Base-by-base conservation (phyloP, 2,329 filamentous ascomycete genomes). In the Hypoxylon sp. region DNA sequence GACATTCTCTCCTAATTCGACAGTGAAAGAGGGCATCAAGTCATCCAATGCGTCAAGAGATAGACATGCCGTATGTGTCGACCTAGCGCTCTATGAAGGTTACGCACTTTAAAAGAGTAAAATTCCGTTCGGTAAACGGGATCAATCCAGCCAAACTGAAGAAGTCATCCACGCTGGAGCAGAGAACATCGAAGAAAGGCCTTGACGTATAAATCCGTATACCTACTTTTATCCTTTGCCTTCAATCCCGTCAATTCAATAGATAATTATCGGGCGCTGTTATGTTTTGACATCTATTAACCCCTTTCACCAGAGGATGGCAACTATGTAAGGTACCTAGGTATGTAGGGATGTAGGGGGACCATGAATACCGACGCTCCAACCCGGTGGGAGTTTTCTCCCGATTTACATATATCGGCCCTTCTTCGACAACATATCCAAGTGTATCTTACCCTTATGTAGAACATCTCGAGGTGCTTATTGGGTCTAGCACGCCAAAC, bases 201-300 rank as follows among this genome's bases (percentile, higher is more conserved):
- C 9, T 16, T 51, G 11, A 41, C 41, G 11, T 41, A 43, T 30
- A 53, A 19, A 14, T n/a, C 27, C 6, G 14, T 43, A 50, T 55
- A 14, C 41, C n/a, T 55, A 14, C 53, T 19, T 12, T n/a, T n/a
- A n/a, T n/a, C 7, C 14, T 30, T 48, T 47, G 7, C 19, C 19
- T 47, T 48, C 21, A 12, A 30, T 45, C n/a, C n/a, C 21, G 37
- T 32, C 41, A 34, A 30, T 37, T 34, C 8, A 46, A 30, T 37
- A 34, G 8, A 32, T 25, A 37, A 55, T 41, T 23, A 30, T 16
- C 34, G 23, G n/a, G 34, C 34, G 46, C 55, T 34, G 45, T 50
- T n/a, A 51, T 56, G 30, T 27, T 45, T 27, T 3, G 23, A 19
- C 23, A 12, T 29, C 19, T 16, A 25, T 37, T 14, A 47, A 19